Evolutionary conservation across 2,329 filamentous ascomycete genomes (phyloP).

Genomic region (Lasiodiplodia sp.): DNA sequence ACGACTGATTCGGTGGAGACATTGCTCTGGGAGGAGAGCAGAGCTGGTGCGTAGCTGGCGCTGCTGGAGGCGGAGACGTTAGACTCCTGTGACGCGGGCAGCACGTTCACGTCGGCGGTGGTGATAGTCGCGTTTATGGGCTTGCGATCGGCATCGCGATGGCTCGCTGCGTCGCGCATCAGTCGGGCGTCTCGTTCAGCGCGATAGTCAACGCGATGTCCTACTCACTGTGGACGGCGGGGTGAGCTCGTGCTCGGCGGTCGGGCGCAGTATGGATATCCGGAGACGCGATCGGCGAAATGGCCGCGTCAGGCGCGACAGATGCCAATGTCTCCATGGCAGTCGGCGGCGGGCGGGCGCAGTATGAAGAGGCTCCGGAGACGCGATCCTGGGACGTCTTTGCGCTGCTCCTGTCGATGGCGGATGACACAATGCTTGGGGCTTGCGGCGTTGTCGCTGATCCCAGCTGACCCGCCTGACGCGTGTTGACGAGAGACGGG

Average conservation of each 20-base stretch:
- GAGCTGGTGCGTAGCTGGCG: constrained; percentile 37
- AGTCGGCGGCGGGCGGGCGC: background rate
- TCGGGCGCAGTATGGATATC: too few species aligned
- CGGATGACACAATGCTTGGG: constrained; percentile 21
- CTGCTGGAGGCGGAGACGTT: constrained; percentile 44
- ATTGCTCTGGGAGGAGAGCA: constrained; percentile 44
- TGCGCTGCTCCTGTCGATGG: constrained; percentile 20
- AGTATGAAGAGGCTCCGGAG: background rate
- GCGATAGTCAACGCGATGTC: constrained; percentile 4
- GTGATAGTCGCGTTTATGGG: constrained; percentile 8
- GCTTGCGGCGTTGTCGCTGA: constrained; percentile 14
- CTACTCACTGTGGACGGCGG: constrained; percentile 21
- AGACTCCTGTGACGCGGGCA: constrained; percentile 38
- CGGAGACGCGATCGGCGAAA: background rate
- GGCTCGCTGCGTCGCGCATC: constrained; percentile 19
- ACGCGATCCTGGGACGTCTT: background rate
- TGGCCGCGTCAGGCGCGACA: constrained; percentile 25
- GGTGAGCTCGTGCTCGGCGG: constrained; percentile 21
- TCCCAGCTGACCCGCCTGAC: constrained; percentile 26
- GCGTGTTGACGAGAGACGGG: constrained; percentile 12
- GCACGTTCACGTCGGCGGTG: constrained; percentile 8
- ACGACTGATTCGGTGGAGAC: constrained; percentile 41
- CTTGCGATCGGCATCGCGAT: background rate
- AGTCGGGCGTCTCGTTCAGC: background rate
- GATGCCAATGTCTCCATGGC: constrained; percentile 27